These are phyloP conservation scores for Ensete glaucum DNA, from an alignment of 176 grass and related monocot genomes.

Conservation along the genomic window DNA sequence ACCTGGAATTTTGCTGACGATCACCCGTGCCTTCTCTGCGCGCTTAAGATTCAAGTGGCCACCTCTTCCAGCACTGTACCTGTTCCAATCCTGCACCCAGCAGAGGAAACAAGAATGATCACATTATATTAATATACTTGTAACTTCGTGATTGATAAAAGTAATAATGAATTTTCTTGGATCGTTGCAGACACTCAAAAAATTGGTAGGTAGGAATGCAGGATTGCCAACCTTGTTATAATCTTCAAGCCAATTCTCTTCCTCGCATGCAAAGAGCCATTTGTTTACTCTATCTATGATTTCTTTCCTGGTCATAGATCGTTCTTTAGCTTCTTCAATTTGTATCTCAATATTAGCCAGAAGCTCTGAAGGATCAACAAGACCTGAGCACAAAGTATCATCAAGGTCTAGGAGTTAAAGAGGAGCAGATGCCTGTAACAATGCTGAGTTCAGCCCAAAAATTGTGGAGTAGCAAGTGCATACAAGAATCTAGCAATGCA, in stretches of 20 bases:
- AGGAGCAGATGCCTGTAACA: neutral
- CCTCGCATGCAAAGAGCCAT: constrained; percentile 76
- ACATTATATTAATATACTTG: too few relatives aligned
- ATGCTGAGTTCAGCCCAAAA: neutral
- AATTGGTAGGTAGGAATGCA: neutral
- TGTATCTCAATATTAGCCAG: constrained; percentile 72
- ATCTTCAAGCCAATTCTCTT: constrained; percentile 96
- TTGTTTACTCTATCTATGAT: constrained; percentile 71
- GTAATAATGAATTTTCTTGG: neutral
- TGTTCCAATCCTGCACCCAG: constrained; percentile 65
- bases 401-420: neutral
- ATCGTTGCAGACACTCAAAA: neutral
- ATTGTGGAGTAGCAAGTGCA: neutral
- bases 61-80: constrained; percentile 74
- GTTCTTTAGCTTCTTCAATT: constrained; percentile 68
- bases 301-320: constrained; percentile 69
- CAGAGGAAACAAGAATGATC: neutral
- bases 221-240: constrained; percentile 53
- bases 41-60: constrained; percentile 85
- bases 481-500: constrained; percentile 90
- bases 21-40: constrained; percentile 81
- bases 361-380: constrained; percentile 93
- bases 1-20: constrained; percentile 86
- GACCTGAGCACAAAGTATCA: constrained; percentile 41
- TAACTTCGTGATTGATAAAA: too few relatives aligned